Base-by-base conservation (phyloP, 2,329 filamentous ascomycete species). In the Pseudogymnoascus sp. region DNA sequence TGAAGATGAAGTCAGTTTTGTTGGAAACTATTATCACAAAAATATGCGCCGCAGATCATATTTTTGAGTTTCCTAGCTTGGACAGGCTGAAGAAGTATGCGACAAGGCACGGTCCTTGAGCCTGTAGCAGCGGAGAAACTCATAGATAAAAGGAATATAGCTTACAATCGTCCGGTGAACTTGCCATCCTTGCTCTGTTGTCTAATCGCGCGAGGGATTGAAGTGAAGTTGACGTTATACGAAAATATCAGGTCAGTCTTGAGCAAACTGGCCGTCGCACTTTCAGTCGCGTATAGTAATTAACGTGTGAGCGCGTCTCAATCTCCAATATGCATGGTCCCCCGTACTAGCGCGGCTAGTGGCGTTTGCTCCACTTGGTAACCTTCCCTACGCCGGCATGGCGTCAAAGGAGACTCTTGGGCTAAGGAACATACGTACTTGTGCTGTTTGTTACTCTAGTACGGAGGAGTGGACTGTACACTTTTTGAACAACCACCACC, bases 271-370 rank as follows among this genome's bases (percentile, higher is more conserved):
- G 45, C 45, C 23, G 45, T 51, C 45, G 45, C 45, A 51, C 12
- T 26, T 29, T 51, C 45, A 51, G 45, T 29, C 45, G 45, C 45
- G 45, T 21, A 21, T 21, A 21, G 21, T 51, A 51, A 51, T 29
- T 51, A n/a, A n/a, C 42, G 42, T 16, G 31, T 51, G 45, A 51
- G 45, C 45, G 45, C 45, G 45, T 51, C 45, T 51, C 45, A 51
- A 51, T 51, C 45, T 51, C 45, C 45, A 51, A 51, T 51, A 51
- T 51, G 14, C 45, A 51, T 51, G 45, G 45, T 51, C 45, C 23
- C 45, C 45, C 45, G 45, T 51, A 51, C 45, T 51, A 51, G 45
- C 45, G 45, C 45, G 45, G 45, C 45, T 51, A 51, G 45, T 51
- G 45, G 45, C 45, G 23, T 51, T 51, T 29, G 45, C 45, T 51